These are phyloP conservation scores for Microcyclospora pomicola DNA, from an alignment of 2,329 filamentous ascomycete species.

Conservation along the genomic window DNA sequence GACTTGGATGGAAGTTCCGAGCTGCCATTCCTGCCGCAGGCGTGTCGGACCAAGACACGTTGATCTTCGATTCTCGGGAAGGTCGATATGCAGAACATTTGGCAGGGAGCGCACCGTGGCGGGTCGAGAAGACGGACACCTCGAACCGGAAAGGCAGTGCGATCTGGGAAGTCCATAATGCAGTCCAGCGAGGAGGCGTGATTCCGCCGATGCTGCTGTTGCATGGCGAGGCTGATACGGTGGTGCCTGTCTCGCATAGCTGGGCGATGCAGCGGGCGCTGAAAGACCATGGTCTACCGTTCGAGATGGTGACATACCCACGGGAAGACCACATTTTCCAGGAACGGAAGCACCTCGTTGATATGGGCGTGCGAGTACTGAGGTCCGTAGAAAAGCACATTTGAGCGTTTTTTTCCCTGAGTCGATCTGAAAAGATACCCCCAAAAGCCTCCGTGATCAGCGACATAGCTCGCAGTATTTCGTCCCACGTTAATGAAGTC, in stretches of 20 bases:
- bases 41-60: slow-evolving; percentile 24
- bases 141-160: slow-evolving; percentile 13
- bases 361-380: slow-evolving; percentile 15
- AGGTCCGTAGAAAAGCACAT: slow-evolving; percentile 11
- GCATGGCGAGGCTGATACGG: slow-evolving; percentile 22
- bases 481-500: too few species aligned
- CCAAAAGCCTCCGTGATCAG: too few species aligned
- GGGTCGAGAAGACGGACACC: slow-evolving; percentile 7
- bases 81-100: slow-evolving; percentile 15
- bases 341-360: slow-evolving; percentile 19
- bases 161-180: slow-evolving; percentile 19
- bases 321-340: slow-evolving; percentile 20
- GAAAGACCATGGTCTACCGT: slow-evolving; percentile 15
- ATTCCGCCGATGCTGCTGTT: slow-evolving; percentile 24
- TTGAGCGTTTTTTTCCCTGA: neutral
- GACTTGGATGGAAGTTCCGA: slow-evolving; percentile 24
- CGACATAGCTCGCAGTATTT: too few species aligned
- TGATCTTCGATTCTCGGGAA: slow-evolving; percentile 23
- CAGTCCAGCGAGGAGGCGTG: slow-evolving; percentile 7
- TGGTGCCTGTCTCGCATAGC: slow-evolving; percentile 24
- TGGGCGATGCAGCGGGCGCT: slow-evolving; percentile 21
- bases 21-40: slow-evolving; percentile 26
- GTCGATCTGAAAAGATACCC: too few species aligned
- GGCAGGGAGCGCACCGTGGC: slow-evolving; percentile 17
- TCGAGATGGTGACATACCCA: slow-evolving; percentile 25